Percentiles rank a stretch among this genome's conserved stretches.
Evolutionary conservation across 306 rosid species (phyloP).

Genomic region (Crataegus laevigata): DNA sequence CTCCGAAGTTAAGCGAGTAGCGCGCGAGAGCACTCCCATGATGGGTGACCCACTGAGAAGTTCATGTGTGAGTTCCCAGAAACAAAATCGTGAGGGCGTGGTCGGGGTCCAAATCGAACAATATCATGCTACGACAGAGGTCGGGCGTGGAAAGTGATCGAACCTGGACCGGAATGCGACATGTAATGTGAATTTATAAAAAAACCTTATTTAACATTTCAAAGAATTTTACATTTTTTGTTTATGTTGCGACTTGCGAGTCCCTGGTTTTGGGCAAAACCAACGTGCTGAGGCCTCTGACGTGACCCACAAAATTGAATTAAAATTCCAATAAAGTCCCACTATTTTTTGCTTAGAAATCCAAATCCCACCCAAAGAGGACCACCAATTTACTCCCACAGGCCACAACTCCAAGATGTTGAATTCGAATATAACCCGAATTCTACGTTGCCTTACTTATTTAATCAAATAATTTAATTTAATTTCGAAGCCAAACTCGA

Average conservation of each 20-base stretch:
- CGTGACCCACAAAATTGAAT: background rate
- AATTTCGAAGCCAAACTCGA: background rate
- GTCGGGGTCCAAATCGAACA: no score
- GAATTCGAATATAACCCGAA: background rate
- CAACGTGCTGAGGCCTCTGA: background rate
- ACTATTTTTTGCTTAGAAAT: background rate
- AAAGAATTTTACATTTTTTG: no score
- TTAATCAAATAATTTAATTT: background rate
- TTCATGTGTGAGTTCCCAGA: no score
- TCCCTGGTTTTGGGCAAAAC: slow-evolving; percentile 12
- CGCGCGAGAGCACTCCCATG: no score
- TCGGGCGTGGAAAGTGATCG: no score
- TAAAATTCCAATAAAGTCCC: background rate
- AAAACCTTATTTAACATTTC: no score
- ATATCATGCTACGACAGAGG: no score
- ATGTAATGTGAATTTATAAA: no score
- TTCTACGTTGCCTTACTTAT: background rate
- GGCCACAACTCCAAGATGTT: background rate
- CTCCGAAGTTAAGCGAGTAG: no score
- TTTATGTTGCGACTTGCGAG: background rate
- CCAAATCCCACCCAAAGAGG: background rate
- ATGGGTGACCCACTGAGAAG: no score
- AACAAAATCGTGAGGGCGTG: no score
- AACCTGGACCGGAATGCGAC: no score
- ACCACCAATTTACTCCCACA: background rate